A percentile compares a stretch with the other conserved stretches of the same genome.
These are phyloP conservation scores for Colletotrichum gigasporum DNA, from an alignment of 2,329 filamentous ascomycete genomes.

Conservation along the genomic window DNA sequence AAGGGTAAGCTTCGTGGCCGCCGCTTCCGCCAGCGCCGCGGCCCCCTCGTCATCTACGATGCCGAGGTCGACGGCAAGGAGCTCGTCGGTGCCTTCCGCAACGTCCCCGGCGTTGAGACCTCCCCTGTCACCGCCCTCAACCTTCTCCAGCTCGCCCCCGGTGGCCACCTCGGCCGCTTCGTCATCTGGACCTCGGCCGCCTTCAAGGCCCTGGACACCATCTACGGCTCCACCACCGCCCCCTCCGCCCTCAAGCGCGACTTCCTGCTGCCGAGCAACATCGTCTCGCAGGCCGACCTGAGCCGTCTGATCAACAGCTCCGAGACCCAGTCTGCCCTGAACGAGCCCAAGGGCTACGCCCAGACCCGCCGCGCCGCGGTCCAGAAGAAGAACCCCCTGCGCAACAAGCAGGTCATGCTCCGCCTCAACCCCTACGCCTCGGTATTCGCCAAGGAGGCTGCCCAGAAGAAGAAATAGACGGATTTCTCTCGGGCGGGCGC, in stretches of 20 bases:
- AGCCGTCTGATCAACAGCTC: conserved; percentile 99
- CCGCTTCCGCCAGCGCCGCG: conserved; percentile 96
- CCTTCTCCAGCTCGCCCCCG: conserved; percentile 98
- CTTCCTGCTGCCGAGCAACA: conserved; percentile 93
- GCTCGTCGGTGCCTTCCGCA: conserved; percentile 94
- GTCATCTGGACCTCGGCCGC: conserved; percentile 98
- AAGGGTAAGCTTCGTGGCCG: conserved; percentile 99
- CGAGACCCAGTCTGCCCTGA: conserved; percentile 96
- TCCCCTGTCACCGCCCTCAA: conserved; percentile 93
- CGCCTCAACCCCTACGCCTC: conserved; percentile 98
- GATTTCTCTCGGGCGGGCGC: conserved; percentile 5
- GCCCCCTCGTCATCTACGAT: conserved; percentile 97
- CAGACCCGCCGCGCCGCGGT: conserved; percentile 89
- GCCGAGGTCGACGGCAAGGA: conserved; percentile 95
- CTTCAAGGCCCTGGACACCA: conserved; percentile 94
- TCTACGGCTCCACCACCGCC: conserved; percentile 94
- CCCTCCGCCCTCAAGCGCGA: conserved; percentile 97
- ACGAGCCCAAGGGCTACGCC: conserved; percentile 88
- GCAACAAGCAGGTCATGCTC: conserved; percentile 98
- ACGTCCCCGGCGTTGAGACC: conserved; percentile 98
- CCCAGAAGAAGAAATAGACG: conserved; percentile 54
- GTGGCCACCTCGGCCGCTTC: conserved; percentile 99
- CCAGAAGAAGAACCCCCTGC: conserved; percentile 99
- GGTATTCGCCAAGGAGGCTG: conserved; percentile 81
- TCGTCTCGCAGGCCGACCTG: conserved; percentile 94